Conservation (phyloP, 73 alveolate species). For the Uronychia binucleata region DNA sequence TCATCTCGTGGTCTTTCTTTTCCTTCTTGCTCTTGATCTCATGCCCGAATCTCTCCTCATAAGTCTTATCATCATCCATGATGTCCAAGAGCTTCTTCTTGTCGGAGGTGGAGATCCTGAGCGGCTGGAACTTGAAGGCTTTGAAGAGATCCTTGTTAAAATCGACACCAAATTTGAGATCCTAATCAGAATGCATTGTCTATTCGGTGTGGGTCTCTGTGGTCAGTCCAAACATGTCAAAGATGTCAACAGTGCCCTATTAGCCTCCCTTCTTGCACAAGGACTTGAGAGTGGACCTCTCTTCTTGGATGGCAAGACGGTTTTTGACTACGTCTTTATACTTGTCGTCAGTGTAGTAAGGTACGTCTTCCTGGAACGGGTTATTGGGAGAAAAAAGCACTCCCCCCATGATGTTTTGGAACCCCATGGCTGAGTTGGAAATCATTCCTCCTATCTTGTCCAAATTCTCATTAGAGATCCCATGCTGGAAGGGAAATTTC, state of each 20-base stretch:
- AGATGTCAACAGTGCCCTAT: not conserved
- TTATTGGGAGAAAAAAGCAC: slow-evolving; percentile 2
- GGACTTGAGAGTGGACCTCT: not conserved
- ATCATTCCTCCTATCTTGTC: not conserved
- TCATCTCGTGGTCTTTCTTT: not conserved
- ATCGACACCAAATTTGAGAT: not conserved
- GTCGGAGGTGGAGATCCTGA: not conserved
- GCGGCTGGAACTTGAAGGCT: not conserved
- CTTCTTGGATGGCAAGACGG: not conserved
- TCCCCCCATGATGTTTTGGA: not conserved
- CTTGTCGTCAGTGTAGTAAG: not conserved
- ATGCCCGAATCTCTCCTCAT: not conserved
- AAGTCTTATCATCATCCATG: not conserved
- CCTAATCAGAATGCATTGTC: not conserved
- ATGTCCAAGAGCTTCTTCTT: not conserved
- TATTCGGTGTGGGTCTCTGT: not conserved
- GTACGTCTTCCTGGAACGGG: not conserved
- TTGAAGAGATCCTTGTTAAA: not conserved
- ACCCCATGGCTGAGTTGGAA: not conserved
- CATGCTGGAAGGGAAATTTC: not conserved
- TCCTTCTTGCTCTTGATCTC: not conserved
- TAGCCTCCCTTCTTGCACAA: not conserved
- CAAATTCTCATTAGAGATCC: not conserved
- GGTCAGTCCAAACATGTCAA: not conserved
- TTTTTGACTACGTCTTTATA: not conserved